These are phyloP conservation scores for Puccinia hordei DNA, from an alignment of 1,284 basidiomycete species.

Conservation along the genomic window DNA sequence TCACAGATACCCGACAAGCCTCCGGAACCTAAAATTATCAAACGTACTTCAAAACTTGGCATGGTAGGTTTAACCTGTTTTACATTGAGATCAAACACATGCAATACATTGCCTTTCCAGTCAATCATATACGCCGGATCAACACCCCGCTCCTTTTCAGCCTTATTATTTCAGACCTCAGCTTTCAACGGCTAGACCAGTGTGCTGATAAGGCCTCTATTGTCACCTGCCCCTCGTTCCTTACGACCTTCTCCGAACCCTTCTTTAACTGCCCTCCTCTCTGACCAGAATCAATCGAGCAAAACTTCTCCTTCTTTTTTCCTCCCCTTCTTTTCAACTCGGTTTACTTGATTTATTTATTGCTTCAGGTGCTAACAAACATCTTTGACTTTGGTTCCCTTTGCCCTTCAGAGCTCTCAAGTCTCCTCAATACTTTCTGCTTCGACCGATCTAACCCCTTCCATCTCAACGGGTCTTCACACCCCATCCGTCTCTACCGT, in stretches of 20 bases:
- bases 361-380: neutral
- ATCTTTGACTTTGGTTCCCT: neutral
- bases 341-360: neutral
- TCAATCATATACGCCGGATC: too few species aligned
- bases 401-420: constrained; percentile 19
- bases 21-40: constrained; percentile 44
- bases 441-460: neutral
- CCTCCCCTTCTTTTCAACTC: too few species aligned
- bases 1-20: constrained; percentile 5
- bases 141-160: neutral
- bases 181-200: neutral
- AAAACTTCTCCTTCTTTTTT: neutral
- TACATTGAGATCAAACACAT: neutral
- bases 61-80: constrained; percentile 2
- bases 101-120: neutral
- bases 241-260: neutral
- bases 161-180: neutral
- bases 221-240: neutral
- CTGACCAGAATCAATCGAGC: neutral
- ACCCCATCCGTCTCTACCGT: constrained; percentile 3
- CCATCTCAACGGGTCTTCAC: neutral
- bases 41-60: constrained; percentile 23
- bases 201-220: neutral
- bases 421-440: constrained; percentile 17
- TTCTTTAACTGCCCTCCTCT: neutral